phyloP scores from a whole-genome alignment of 2,329 filamentous ascomycete species.

The Aquanectria penicillioides region DNA sequence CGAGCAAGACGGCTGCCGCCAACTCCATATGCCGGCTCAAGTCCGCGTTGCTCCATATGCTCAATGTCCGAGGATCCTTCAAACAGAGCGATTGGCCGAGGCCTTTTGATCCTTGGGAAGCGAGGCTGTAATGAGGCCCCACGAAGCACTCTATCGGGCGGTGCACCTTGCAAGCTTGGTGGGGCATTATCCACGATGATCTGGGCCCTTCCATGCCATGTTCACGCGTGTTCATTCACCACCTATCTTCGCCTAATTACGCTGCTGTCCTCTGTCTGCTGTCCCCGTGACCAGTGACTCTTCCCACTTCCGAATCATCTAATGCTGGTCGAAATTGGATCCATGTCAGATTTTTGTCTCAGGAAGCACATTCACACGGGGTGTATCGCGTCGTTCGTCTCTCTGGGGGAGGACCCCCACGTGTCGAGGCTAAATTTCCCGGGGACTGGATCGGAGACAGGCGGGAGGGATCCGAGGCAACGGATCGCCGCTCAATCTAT shows the following conservation, averaged over 20 bases:
- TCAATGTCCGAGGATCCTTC: neutral
- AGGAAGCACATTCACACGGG: neutral
- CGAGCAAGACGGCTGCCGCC: too few relatives aligned
- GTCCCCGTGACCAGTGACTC: constrained; percentile 4
- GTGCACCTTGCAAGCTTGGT: neutral
- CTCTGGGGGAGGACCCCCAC: too few relatives aligned
- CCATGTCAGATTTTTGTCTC: neutral
- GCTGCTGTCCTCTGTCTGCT: too few relatives aligned
- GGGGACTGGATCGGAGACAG: too few relatives aligned
- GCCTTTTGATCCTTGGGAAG: neutral
- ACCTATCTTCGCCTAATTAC: too few relatives aligned
- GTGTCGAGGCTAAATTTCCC: too few relatives aligned
- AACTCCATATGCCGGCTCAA: neutral
- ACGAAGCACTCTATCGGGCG: neutral
- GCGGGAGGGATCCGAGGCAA: too few relatives aligned
- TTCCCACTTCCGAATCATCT: neutral
- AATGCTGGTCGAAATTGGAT: neutral
- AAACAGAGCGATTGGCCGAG: neutral
- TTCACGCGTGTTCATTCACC: constrained; percentile 4
- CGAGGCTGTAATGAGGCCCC: constrained; percentile 5
- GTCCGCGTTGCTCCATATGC: neutral
- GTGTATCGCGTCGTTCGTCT: too few relatives aligned
- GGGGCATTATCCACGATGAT: constrained; percentile 9
- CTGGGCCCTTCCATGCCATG: constrained; percentile 15
- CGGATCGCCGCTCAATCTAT: too few relatives aligned